A percentile compares a stretch with the other conserved stretches of the same genome.
Evolutionary conservation across 2,329 filamentous ascomycete species (phyloP).

Genomic region (Fusarium odoratissimum): DNA sequence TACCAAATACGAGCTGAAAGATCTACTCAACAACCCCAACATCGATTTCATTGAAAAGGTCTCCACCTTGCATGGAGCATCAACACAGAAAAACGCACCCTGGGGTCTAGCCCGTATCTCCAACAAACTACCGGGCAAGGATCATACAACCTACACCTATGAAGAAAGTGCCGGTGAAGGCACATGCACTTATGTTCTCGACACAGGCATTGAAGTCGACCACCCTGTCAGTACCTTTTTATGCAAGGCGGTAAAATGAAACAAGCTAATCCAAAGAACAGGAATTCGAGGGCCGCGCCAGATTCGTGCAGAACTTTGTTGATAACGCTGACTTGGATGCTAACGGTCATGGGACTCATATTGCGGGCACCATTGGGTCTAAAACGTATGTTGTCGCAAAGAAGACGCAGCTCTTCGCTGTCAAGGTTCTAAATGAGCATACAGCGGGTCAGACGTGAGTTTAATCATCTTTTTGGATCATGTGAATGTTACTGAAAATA

Average conservation of each 20-base stretch:
- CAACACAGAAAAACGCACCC: background rate
- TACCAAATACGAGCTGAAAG: background rate
- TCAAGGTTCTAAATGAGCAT: background rate
- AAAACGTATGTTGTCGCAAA: constrained; percentile 9
- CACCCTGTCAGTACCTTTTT: background rate
- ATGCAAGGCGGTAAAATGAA: background rate
- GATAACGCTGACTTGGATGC: background rate
- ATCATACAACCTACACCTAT: background rate
- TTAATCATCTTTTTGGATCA: background rate
- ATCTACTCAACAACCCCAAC: background rate
- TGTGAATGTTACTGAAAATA: background rate
- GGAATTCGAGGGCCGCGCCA: background rate
- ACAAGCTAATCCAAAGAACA: background rate
- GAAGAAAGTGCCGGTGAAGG: background rate
- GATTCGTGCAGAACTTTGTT: background rate
- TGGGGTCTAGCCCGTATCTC: background rate
- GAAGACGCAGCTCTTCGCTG: background rate
- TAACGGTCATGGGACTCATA: background rate
- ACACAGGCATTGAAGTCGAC: background rate
- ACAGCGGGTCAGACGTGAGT: background rate
- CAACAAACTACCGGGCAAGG: background rate
- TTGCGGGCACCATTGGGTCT: background rate
- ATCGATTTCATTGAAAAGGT: background rate
- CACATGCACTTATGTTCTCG: constrained; percentile 18
- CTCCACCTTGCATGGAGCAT: background rate